Evolutionary conservation across 805 yeast genomes (phyloP), one percentile per base, ranked within the genome.

Genomic region (Saccharomycopsis vini): DNA sequence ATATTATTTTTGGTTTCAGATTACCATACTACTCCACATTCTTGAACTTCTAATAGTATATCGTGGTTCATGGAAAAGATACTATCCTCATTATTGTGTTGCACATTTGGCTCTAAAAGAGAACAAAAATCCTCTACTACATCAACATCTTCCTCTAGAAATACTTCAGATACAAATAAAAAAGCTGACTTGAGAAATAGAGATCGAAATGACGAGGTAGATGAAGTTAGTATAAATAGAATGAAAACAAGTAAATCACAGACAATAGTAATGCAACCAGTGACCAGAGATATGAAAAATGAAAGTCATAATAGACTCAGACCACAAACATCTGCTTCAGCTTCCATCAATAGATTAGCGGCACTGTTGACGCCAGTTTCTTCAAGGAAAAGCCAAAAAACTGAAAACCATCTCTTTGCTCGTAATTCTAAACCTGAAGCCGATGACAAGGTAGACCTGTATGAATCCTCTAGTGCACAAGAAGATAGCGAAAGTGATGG

Each of bases 31-130:
- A n/a, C n/a, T n/a, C n/a, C n/a, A n/a, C n/a, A n/a, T n/a, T n/a
- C n/a, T n/a, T n/a, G n/a, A n/a, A n/a, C n/a, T n/a, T n/a, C n/a
- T n/a, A n/a, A n/a, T n/a, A n/a, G n/a, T n/a, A n/a, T n/a, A 26
- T 12, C 12, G 29, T 33, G 36, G n/a, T 18, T 16, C 15, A 64
- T 64, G 69, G 67, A 66, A 49, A 53, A 49, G 39, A 56, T 64
- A 48, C 51, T 62, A 37, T 55, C 64, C 29, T 57, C 65, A 29
- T 46, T 61, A 43, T 54, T 62, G 49, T 62, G 67, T 51, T 61
- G 65, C 48, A 50, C 60, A 39, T 54, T 58, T 36, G 54, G 51
- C 40, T 50, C 46, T 24, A 38, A 28, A 21, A 45, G 43, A 28
- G 41, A 42, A 26, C 46, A 47, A 23, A 45, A 41, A 38, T 38